Evolutionary conservation across 257 asterid species (phyloP), one percentile per base, ranked within the genome.

Genomic region (Verbena officinalis): DNA sequence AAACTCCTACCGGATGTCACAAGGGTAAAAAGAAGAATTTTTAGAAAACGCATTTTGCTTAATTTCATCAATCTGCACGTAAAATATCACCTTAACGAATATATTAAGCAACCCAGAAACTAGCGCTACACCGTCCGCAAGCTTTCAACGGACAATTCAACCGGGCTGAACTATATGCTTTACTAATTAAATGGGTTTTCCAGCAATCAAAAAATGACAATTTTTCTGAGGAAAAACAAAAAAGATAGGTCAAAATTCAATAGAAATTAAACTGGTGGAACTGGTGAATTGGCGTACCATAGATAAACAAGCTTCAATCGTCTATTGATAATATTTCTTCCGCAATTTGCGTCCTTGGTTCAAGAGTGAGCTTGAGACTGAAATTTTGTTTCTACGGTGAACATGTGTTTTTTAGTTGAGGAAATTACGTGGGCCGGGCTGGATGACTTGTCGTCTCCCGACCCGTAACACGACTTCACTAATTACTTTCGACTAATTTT

Each of bases 21-120:
- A 20, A 61, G 50, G 34, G 39, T n/a, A 20, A 45, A 11, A 1
- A 27, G 2, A 16, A 16, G 30, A 60, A 61, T 16, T 45, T 7
- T 3, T 48, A n/a, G 33, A 45, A 6, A 9, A 23, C 36, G 24
- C 69, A 31, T 20, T 17, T 21, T 34, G 34, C 20, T 16, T 2
- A 65, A 27, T n/a, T 22, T n/a, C 39, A 42, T n/a, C 24, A 15
- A 22, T 13, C 65, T 11, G 2, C 3, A 54, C 44, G 21, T 33
- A 20, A 39, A 43, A 30, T 36, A 39, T 45, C 43, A 77, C 23
- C 11, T 34, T 43, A 39, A 56, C n/a, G 50, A 53, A 53, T 27
- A 58, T 59, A 40, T 36, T 44, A 39, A 58, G 51, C 4, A 55
- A 14, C 68, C 65, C 61, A 59, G 55, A 70, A 75, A 59, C 43